These are phyloP conservation scores for Porogramme epimiltina DNA, from an alignment of 1,284 basidiomycete genomes.

Conservation along the genomic window DNA sequence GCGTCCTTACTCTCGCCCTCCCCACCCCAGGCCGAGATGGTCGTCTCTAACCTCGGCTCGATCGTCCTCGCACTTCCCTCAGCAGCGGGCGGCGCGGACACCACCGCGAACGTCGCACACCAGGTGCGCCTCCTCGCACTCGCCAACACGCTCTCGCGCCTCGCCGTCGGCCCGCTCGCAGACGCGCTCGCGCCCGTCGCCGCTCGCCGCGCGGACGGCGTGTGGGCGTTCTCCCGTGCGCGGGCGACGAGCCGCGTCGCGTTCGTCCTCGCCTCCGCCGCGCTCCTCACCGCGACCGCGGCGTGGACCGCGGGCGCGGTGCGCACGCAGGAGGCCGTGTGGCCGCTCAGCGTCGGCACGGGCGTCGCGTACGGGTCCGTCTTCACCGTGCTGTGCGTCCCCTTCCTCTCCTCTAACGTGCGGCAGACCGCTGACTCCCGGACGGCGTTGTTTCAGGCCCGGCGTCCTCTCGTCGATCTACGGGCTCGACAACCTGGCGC, in stretches of 20 bases:
- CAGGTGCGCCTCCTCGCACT: slow-evolving; percentile 74
- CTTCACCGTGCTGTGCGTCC: background rate
- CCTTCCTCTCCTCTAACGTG: background rate
- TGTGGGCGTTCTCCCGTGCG: slow-evolving; percentile 43
- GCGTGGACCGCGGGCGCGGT: slow-evolving; percentile 53
- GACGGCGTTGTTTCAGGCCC: slow-evolving; percentile 44
- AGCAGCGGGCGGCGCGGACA: background rate
- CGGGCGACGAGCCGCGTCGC: slow-evolving; percentile 59
- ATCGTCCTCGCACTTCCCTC: slow-evolving; percentile 65
- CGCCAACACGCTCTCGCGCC: slow-evolving; percentile 70
- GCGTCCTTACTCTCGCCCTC: background rate
- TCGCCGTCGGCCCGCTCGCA: slow-evolving; percentile 68
- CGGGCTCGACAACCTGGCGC: slow-evolving; percentile 66
- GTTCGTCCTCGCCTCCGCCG: slow-evolving; percentile 54
- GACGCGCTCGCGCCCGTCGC: slow-evolving; percentile 68
- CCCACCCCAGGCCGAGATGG: slow-evolving; percentile 68
- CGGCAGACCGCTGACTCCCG: background rate
- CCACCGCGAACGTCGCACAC: slow-evolving; percentile 34
- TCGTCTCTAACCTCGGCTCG: slow-evolving; percentile 77
- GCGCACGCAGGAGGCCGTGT: slow-evolving; percentile 51
- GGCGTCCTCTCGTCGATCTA: slow-evolving; percentile 70
- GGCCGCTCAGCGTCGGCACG: slow-evolving; percentile 64
- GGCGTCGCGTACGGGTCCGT: slow-evolving; percentile 42
- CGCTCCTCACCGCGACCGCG: slow-evolving; percentile 51
- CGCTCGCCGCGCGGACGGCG: slow-evolving; percentile 39